Evolutionary conservation across 2,329 filamentous ascomycete species (phyloP).

Genomic region (Pseudohalonectria lignicola): DNA sequence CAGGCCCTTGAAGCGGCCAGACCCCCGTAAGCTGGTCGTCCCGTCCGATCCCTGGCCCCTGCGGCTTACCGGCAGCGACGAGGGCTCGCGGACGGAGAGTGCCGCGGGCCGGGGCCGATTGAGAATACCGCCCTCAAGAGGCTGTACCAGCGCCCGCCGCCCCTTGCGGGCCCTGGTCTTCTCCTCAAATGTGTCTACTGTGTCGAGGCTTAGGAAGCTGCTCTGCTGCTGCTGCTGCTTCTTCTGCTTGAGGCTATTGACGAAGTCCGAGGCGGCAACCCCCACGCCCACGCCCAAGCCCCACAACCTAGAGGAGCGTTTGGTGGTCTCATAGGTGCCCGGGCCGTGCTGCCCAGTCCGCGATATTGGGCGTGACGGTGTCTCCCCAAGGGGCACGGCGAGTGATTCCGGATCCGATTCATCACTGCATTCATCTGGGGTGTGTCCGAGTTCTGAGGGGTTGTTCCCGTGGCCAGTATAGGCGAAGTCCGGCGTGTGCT

Average conservation of each 20-base stretch:
- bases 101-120: slow-evolving; percentile 1
- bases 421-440: too few relatives aligned
- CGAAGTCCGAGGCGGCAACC: too few relatives aligned
- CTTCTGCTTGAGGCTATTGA: slow-evolving; percentile 4
- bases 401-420: slow-evolving; percentile 9
- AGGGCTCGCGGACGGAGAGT: neutral
- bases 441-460: neutral
- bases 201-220: neutral
- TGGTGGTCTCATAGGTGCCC: too few relatives aligned
- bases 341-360: too few relatives aligned
- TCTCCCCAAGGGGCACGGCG: too few relatives aligned
- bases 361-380: too few relatives aligned
- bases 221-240: too few relatives aligned
- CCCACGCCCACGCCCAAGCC: neutral
- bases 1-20: neutral
- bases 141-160: neutral
- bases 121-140: neutral
- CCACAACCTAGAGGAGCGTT: slow-evolving; percentile 1
- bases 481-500: slow-evolving; percentile 13
- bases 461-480: too few relatives aligned
- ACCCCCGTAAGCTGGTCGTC: neutral
- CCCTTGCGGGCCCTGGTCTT: neutral
- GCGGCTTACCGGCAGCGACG: slow-evolving; percentile 1
- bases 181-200: neutral
- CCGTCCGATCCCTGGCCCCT: neutral